A percentile compares a stretch with the other conserved stretches of the same genome.
Evolutionary conservation across 2,329 filamentous ascomycete genomes (phyloP).

Genomic region (Penicillium freii): DNA sequence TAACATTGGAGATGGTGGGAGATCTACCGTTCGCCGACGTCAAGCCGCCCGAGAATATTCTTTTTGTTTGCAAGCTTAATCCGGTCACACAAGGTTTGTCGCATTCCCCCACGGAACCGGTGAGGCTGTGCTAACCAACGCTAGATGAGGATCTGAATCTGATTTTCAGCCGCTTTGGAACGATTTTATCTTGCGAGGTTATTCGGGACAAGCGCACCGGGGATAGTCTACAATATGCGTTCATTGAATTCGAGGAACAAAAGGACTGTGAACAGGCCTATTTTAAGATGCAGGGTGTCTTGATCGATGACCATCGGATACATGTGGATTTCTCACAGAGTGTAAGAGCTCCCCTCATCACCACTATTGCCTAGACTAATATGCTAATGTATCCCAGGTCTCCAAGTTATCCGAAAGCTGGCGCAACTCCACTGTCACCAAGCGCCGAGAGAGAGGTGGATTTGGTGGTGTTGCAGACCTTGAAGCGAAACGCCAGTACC

Average conservation of each 20-base stretch:
- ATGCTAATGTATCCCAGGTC: constrained; percentile 42
- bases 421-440: constrained; percentile 80
- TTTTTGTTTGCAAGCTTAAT: constrained; percentile 98
- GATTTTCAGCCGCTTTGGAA: constrained; percentile 95
- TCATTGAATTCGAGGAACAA: constrained; percentile 94
- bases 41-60: constrained; percentile 91
- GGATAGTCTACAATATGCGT: constrained; percentile 94
- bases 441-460: constrained; percentile 69
- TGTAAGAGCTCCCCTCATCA: constrained; percentile 52
- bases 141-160: constrained; percentile 85
- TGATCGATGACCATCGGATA: constrained; percentile 96
- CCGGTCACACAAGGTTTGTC: constrained; percentile 74
- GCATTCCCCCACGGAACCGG: background rate
- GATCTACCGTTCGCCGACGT: constrained; percentile 97
- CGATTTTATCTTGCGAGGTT: constrained; percentile 91
- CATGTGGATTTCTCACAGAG: constrained; percentile 99
- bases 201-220: constrained; percentile 92
- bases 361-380: background rate
- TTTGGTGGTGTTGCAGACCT: constrained; percentile 87
- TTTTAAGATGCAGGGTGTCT: constrained; percentile 96
- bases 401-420: constrained; percentile 83
- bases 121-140: constrained; percentile 13
- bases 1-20: constrained; percentile 96
- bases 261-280: constrained; percentile 91
- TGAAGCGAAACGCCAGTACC: constrained; percentile 88